Evolutionary conservation across 495 filamentous ascomycete genomes (phyloP).

Genomic region (Sordaria brevicollis): DNA sequence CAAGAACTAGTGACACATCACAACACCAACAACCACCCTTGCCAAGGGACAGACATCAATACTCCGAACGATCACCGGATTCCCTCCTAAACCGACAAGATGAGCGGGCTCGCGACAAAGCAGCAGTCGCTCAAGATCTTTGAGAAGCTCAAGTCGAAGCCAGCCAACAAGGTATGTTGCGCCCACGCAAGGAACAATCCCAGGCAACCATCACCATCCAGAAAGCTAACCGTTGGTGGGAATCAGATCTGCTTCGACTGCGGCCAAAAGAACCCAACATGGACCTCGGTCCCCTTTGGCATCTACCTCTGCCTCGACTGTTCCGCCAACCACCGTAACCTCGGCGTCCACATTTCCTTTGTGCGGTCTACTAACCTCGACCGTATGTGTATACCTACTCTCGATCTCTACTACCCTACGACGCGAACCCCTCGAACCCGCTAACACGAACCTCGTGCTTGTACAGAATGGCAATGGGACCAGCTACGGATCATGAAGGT

Average conservation of each 20-base stretch:
- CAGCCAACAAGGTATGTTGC: conserved; percentile 85
- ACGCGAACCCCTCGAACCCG: not conserved
- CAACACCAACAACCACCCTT: not conserved
- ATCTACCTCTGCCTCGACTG: conserved; percentile 98
- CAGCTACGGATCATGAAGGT: conserved; percentile 97
- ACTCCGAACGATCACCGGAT: not conserved
- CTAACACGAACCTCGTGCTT: conserved; percentile 4
- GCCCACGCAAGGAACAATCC: conserved; percentile 1
- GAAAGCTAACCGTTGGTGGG: not conserved
- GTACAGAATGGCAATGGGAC: conserved; percentile 98
- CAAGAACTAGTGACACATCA: not conserved
- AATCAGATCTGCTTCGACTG: conserved; percentile 92
- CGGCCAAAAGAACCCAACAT: conserved; percentile 91
- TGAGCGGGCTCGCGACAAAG: conserved; percentile 81
- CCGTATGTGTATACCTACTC: conserved; percentile 59
- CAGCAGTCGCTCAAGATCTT: conserved; percentile 94
- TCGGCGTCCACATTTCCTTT: conserved; percentile 94
- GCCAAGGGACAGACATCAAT: not conserved
- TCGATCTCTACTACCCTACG: not conserved
- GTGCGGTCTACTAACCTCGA: conserved; percentile 96
- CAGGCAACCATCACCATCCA: not conserved
- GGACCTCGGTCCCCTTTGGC: conserved; percentile 93
- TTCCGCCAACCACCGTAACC: conserved; percentile 82
- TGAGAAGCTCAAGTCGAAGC: conserved; percentile 89
- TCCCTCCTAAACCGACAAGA: conserved; percentile 35